phyloP scores from a whole-genome alignment of 2,329 filamentous ascomycete genomes.

The Alternaria rosae region DNA sequence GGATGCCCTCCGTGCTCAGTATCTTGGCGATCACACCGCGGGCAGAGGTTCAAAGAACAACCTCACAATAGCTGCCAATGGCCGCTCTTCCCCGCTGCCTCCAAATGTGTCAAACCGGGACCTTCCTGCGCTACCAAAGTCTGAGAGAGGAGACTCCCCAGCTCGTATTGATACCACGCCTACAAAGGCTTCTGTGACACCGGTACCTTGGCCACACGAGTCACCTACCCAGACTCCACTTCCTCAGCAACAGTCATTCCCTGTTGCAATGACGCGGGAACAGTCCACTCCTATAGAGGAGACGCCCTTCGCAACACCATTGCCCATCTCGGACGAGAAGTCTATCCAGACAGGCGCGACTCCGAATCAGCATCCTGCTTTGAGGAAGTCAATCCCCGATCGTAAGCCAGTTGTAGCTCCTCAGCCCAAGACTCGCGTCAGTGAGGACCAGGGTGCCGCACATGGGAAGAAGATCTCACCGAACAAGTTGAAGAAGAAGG shows the following conservation, averaged over 20 bases:
- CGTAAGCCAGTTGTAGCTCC: slow-evolving; percentile 18
- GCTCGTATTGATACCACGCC: slow-evolving; percentile 26
- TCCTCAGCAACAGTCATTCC: slow-evolving; percentile 41
- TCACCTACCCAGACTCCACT: slow-evolving; percentile 37
- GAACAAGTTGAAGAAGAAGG: slow-evolving; percentile 49
- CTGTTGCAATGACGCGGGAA: slow-evolving; percentile 1
- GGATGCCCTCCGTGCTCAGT: slow-evolving; percentile 82
- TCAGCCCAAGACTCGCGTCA: slow-evolving; percentile 23
- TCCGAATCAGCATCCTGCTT: slow-evolving; percentile 53
- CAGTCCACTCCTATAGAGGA: slow-evolving; percentile 1
- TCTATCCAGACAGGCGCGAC: slow-evolving; percentile 23
- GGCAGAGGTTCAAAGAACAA: slow-evolving; percentile 70
- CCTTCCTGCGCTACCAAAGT: slow-evolving; percentile 52
- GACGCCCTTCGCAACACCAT: slow-evolving; percentile 7
- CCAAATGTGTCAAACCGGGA: slow-evolving; percentile 47
- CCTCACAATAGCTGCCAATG: slow-evolving; percentile 45
- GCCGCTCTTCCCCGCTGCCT: slow-evolving; percentile 36
- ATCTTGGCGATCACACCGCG: slow-evolving; percentile 75
- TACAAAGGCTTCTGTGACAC: slow-evolving; percentile 43
- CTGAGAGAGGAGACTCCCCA: slow-evolving; percentile 40
- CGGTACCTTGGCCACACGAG: slow-evolving; percentile 40
- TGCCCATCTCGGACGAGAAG: slow-evolving; percentile 41
- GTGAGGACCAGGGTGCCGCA: slow-evolving; percentile 28
- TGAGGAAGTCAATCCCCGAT: slow-evolving; percentile 47
- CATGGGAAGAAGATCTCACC: slow-evolving; percentile 40